phyloP scores from a whole-genome alignment of 139 green algal genomes.

The Volvox africanus region DNA sequence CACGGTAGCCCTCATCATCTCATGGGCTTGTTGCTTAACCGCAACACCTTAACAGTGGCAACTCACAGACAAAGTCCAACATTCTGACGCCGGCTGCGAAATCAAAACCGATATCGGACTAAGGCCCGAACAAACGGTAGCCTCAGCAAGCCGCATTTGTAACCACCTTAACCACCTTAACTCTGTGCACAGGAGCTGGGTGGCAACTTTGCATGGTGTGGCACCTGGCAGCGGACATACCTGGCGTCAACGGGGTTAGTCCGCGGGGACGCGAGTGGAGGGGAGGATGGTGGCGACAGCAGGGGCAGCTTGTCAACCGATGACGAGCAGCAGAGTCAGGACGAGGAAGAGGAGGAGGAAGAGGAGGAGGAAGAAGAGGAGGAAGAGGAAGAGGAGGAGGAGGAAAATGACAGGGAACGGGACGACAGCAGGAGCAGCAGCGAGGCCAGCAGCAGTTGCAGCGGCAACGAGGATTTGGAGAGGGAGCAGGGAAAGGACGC shows the following conservation, averaged over 20 bases:
- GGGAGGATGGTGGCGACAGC: background rate
- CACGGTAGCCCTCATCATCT: no score
- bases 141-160: no score
- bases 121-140: no score
- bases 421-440: background rate
- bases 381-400: background rate
- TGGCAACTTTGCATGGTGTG: constrained; percentile 9
- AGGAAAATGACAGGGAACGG: background rate
- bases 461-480: no score
- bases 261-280: background rate
- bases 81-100: no score
- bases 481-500: background rate
- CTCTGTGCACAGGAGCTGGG: constrained; percentile 30
- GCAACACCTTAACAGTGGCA: no score
- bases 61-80: no score
- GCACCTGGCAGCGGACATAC: constrained; percentile 46
- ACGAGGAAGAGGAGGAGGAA: background rate
- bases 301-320: background rate
- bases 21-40: no score
- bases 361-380: background rate
- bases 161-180: no score
- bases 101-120: no score
- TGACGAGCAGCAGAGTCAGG: background rate
- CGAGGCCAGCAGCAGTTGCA: no score
- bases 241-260: constrained; percentile 2